phyloP scores from a whole-genome alignment of 1,139 yeast genomes.

The Diutina sp. region DNA sequence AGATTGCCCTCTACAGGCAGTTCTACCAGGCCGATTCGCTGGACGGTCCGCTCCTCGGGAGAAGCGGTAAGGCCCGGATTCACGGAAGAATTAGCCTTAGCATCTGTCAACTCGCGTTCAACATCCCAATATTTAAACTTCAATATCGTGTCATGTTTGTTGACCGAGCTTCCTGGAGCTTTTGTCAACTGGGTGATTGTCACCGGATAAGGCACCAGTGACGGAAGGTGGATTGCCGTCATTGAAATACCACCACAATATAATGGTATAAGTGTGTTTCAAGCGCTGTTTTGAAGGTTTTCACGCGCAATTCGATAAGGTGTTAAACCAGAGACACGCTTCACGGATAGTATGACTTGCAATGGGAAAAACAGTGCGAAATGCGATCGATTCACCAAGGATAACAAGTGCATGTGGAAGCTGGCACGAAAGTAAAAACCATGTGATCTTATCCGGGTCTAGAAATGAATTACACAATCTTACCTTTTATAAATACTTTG shows the following conservation, averaged over 20 bases:
- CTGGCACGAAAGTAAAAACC: not conserved
- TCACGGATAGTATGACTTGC: not conserved
- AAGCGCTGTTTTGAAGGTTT: not conserved
- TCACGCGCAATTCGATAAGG: not conserved
- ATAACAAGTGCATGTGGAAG: not conserved
- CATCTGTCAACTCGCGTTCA: conserved; percentile 32
- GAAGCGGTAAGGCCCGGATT: conserved; percentile 31
- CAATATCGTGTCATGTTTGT: conserved; percentile 42
- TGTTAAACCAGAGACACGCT: not conserved
- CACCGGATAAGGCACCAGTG: conserved; percentile 56
- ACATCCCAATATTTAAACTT: conserved; percentile 59
- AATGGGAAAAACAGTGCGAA: not conserved
- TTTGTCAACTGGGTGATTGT: conserved; percentile 42
- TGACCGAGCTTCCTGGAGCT: conserved; percentile 30
- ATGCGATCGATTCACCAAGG: not conserved
- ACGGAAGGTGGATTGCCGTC: conserved; percentile 33
- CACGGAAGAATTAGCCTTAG: conserved; percentile 9
- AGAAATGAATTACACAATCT: too few species aligned
- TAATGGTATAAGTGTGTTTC: not conserved
- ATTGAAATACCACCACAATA: conserved; percentile 3
- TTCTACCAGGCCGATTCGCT: conserved; percentile 62
- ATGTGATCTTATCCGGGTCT: too few species aligned
- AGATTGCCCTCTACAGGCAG: conserved; percentile 72
- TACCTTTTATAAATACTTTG: too few species aligned
- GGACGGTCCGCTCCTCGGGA: conserved; percentile 34